Evolutionary conservation across 2,329 filamentous ascomycete genomes (phyloP).

Genomic region (Colletotrichum theobromicola): DNA sequence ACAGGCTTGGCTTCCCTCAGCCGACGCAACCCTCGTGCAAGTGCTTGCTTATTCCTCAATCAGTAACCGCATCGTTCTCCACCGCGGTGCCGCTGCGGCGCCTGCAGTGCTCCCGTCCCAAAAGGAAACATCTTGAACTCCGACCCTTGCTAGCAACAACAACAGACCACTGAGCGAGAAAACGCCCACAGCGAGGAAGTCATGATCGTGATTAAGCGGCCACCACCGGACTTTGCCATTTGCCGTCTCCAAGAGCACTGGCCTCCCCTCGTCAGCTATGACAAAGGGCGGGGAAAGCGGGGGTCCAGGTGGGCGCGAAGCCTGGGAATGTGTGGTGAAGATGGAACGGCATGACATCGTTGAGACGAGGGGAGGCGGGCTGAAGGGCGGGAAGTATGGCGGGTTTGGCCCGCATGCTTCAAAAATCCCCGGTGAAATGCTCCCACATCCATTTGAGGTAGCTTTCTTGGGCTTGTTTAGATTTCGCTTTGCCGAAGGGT

Average conservation of each 20-base stretch:
- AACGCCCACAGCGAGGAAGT: not conserved
- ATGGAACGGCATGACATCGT: slow-evolving; percentile 15
- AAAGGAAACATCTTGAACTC: not conserved
- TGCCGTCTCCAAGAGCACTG: not conserved
- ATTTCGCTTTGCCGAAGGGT: not conserved
- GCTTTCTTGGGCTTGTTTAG: not conserved
- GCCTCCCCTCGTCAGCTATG: slow-evolving; percentile 31
- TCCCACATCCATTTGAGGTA: not conserved
- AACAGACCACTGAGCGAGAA: not conserved
- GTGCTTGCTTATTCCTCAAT: not conserved
- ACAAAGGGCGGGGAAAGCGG: slow-evolving; percentile 36
- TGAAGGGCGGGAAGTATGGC: not conserved
- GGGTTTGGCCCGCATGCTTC: not conserved
- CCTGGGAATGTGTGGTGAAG: not conserved
- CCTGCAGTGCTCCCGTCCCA: not conserved
- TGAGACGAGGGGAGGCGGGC: not conserved
- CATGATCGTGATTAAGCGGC: not conserved
- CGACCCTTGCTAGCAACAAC: not conserved
- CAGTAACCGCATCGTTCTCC: not conserved
- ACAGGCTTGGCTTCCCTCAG: not conserved
- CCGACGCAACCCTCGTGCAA: not conserved
- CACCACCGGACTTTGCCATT: not conserved
- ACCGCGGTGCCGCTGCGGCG: not conserved
- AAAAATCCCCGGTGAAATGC: not conserved
- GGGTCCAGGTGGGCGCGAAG: not conserved